Percentiles rank a stretch among this genome's conserved stretches.
These are phyloP conservation scores for Tricholoma hemisulphureum DNA, from an alignment of 768 basidiomycete genomes.

Conservation along the genomic window DNA sequence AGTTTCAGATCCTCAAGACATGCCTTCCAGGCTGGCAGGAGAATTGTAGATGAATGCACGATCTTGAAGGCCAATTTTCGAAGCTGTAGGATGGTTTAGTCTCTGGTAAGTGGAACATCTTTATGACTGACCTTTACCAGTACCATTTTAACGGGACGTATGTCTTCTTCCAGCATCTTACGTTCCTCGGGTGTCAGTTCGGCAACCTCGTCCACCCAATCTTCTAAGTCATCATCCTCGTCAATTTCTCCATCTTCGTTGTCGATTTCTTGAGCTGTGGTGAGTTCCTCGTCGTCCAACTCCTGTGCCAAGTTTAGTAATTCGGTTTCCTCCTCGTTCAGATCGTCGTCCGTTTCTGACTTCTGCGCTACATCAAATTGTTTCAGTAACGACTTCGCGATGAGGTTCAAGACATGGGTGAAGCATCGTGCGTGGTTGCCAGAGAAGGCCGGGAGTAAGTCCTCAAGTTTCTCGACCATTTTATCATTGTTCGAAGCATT, in stretches of 20 bases:
- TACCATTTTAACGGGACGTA: constrained; percentile 23
- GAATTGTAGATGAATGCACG: constrained; percentile 24
- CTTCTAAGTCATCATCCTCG: constrained; percentile 17
- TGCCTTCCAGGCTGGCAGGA: constrained; percentile 18
- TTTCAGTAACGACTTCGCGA: not conserved
- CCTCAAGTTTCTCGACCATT: not conserved
- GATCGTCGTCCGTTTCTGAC: constrained; percentile 32
- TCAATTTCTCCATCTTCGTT: constrained; percentile 12
- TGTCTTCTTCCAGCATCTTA: constrained; percentile 11
- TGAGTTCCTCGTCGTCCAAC: not conserved
- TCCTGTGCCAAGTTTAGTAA: not conserved
- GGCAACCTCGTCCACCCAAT: constrained; percentile 21
- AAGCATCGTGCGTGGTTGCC: constrained; percentile 8
- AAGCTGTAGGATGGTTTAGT: constrained; percentile 14
- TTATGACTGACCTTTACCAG: constrained; percentile 32
- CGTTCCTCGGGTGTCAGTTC: constrained; percentile 11
- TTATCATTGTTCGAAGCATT: not conserved
- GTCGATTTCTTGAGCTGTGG: not conserved
- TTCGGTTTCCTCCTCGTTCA: constrained; percentile 12
- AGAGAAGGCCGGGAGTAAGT: constrained; percentile 29
- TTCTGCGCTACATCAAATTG: constrained; percentile 29
- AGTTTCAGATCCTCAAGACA: constrained; percentile 14
- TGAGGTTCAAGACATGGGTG: not conserved
- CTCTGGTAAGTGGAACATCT: not conserved
- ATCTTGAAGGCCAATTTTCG: constrained; percentile 18